phyloP scores from a whole-genome alignment of 2,329 filamentous ascomycete genomes.

The Bisporella sp. region DNA sequence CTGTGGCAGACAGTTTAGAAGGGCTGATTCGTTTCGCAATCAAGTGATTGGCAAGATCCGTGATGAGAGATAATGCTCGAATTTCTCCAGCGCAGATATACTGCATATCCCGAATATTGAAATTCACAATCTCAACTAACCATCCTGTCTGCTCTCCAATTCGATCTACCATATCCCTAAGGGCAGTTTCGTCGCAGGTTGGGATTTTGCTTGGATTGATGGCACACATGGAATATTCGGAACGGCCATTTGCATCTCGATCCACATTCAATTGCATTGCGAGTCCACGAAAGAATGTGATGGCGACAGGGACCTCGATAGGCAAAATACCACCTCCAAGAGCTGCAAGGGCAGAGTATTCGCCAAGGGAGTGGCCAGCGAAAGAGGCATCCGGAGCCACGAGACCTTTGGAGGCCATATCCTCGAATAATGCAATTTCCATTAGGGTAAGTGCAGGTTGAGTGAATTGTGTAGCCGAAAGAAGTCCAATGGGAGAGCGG shows the following conservation, averaged over 20 bases:
- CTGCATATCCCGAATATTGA: constrained; percentile 50
- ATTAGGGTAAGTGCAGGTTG: constrained; percentile 28
- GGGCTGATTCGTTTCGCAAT: constrained; percentile 17
- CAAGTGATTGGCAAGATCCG: constrained; percentile 59
- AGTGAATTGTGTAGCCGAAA: constrained; percentile 30
- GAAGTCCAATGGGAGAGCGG: constrained; percentile 20
- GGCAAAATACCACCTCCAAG: constrained; percentile 88
- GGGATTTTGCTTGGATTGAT: constrained; percentile 78
- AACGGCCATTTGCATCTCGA: constrained; percentile 81
- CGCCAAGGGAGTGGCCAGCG: constrained; percentile 93
- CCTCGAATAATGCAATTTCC: constrained; percentile 24
- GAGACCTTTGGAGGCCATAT: constrained; percentile 24
- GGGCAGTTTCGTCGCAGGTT: not conserved
- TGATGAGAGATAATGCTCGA: constrained; percentile 23
- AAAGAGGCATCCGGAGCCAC: constrained; percentile 40
- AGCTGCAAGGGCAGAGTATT: constrained; percentile 91
- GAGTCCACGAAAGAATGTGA: constrained; percentile 61
- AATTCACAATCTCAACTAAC: constrained; percentile 97
- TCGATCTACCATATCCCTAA: constrained; percentile 56
- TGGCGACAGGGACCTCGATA: constrained; percentile 89
- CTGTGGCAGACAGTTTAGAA: constrained; percentile 14
- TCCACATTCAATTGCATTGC: constrained; percentile 62
- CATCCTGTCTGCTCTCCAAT: constrained; percentile 85
- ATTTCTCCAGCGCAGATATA: constrained; percentile 28
- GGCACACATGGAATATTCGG: constrained; percentile 97